Conservation (phyloP, 192 early-diverging fungal genomes). For the Coemansia brasiliensis region DNA sequence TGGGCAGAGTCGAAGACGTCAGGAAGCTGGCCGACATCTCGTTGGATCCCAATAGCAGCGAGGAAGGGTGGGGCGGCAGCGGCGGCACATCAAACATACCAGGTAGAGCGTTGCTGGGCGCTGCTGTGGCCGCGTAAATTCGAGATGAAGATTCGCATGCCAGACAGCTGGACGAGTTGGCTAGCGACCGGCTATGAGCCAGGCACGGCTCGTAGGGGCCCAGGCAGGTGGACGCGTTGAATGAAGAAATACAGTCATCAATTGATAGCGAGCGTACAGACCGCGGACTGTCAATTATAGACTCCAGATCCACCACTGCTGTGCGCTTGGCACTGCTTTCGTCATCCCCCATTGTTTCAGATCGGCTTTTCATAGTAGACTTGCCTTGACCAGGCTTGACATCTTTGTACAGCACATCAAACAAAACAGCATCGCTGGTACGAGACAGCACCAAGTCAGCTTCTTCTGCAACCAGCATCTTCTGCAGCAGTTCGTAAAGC, state of each 20-base stretch:
- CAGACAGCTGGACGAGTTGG: constrained; percentile 18
- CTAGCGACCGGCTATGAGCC: neutral
- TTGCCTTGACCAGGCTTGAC: neutral
- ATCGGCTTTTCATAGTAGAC: neutral
- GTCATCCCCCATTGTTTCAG: constrained; percentile 11
- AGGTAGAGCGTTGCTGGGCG: neutral
- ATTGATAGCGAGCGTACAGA: constrained; percentile 44
- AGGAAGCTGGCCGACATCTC: neutral
- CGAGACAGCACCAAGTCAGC: constrained; percentile 28
- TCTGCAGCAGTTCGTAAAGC: constrained; percentile 30
- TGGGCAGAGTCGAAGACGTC: neutral
- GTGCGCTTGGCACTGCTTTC: neutral
- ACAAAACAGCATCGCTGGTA: constrained; percentile 9
- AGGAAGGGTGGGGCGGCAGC: neutral
- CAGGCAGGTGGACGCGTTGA: constrained; percentile 18
- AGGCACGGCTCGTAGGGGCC: constrained; percentile 11
- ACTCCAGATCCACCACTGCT: constrained; percentile 28
- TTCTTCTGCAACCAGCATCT: constrained; percentile 43
- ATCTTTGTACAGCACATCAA: constrained; percentile 5
- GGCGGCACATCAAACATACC: constrained; percentile 15
- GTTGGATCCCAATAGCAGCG: neutral
- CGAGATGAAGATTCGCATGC: constrained; percentile 10
- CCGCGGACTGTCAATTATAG: constrained; percentile 48
- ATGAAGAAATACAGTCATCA: constrained; percentile 51
- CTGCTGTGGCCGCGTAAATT: constrained; percentile 1